phyloP scores from a whole-genome alignment of 2,329 filamentous ascomycete genomes.

The Sodiomyces alkalinus region DNA sequence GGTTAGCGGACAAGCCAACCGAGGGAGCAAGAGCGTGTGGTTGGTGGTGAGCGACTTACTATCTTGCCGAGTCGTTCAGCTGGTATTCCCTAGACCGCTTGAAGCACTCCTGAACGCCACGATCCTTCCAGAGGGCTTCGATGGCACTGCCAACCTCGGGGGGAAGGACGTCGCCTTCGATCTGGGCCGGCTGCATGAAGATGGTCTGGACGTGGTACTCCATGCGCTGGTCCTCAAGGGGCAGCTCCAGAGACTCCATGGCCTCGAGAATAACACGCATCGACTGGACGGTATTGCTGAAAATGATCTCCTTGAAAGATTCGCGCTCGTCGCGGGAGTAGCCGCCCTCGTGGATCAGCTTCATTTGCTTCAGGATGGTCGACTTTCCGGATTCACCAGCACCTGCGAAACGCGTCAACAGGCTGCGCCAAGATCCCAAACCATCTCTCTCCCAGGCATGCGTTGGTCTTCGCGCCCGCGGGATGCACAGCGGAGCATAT shows the following conservation, averaged over 20 bases:
- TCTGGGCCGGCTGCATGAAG: slow-evolving; percentile 96
- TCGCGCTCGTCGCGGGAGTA: slow-evolving; percentile 81
- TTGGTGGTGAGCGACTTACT: slow-evolving; percentile 43
- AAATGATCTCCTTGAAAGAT: slow-evolving; percentile 57
- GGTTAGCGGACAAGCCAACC: slow-evolving; percentile 15
- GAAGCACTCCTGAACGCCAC: slow-evolving; percentile 87
- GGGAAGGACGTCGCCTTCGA: slow-evolving; percentile 87
- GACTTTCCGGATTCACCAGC: slow-evolving; percentile 97
- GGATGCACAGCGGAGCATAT: too few species aligned
- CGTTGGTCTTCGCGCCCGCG: not conserved
- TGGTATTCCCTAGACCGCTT: slow-evolving; percentile 92
- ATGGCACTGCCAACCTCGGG: slow-evolving; percentile 89
- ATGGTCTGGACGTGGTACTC: slow-evolving; percentile 98
- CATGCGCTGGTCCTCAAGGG: slow-evolving; percentile 79
- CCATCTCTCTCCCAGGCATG: too few species aligned
- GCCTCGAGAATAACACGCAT: slow-evolving; percentile 56
- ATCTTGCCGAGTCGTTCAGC: slow-evolving; percentile 90
- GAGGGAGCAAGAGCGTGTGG: not conserved
- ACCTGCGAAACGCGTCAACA: slow-evolving; percentile 36
- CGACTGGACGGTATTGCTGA: slow-evolving; percentile 55
- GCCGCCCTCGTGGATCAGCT: slow-evolving; percentile 96
- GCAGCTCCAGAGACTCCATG: slow-evolving; percentile 58
- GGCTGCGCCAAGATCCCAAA: too few species aligned
- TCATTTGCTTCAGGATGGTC: slow-evolving; percentile 94
- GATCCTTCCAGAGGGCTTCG: slow-evolving; percentile 83